phyloP scores from a whole-genome alignment of 208 protist species.

The Wallacemonas collosoma region DNA sequence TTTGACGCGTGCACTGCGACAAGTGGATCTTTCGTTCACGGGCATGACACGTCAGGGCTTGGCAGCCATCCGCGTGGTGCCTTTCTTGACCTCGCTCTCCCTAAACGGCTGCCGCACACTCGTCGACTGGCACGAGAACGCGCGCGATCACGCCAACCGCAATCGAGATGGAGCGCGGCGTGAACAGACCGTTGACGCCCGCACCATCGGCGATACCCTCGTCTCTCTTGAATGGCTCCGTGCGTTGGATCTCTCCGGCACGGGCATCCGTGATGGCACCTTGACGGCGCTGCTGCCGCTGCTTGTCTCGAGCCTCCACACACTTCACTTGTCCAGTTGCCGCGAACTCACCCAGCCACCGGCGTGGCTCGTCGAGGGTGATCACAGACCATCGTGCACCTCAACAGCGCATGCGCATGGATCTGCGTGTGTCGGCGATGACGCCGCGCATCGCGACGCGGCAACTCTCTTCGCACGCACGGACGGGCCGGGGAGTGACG shows the following conservation, averaged over 20 bases:
- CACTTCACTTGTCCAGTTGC: conserved; percentile 41
- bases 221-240: conserved; percentile 31
- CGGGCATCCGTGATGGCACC: conserved; percentile 30
- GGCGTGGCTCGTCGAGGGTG: conserved; percentile 4
- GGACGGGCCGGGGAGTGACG: background rate
- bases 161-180: background rate
- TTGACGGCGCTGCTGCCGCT: conserved; percentile 26
- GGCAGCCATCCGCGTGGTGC: conserved; percentile 1
- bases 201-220: conserved; percentile 28
- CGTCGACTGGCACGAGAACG: conserved; percentile 12
- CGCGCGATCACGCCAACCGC: too few relatives aligned
- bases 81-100: conserved; percentile 20
- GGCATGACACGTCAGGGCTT: conserved; percentile 24
- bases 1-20: conserved; percentile 6
- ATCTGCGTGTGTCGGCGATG: too few relatives aligned
- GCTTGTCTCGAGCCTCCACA: conserved; percentile 24
- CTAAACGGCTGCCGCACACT: conserved; percentile 26
- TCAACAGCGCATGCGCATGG: too few relatives aligned
- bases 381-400: too few relatives aligned
- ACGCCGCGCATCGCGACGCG: background rate
- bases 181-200: background rate
- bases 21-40: conserved; percentile 25
- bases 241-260: conserved; percentile 39
- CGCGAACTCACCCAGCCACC: conserved; percentile 29
- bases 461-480: background rate